A percentile compares a stretch with the other conserved stretches of the same genome.
Conservation (phyloP, 2,329 filamentous ascomycete species). For the Fusarium nanum region DNA sequence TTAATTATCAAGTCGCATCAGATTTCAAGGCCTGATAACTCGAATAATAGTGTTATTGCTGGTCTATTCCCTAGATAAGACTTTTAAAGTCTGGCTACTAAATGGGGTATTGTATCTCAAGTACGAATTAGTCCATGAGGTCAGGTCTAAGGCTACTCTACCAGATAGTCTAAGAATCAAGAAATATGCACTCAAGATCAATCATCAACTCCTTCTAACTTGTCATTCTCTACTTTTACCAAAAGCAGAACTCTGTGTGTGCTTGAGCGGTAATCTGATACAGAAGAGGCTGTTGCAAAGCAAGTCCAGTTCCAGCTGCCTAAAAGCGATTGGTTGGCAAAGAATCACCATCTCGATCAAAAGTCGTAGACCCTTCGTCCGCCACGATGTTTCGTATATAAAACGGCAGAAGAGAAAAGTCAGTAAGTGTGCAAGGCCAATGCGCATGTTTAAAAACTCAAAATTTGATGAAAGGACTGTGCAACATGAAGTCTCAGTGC, state of each 20-base stretch:
- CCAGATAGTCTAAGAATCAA: neutral
- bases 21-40: neutral
- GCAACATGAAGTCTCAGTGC: slow-evolving; percentile 9
- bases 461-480: slow-evolving; percentile 5
- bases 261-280: neutral
- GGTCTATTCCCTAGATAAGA: neutral
- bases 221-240: neutral
- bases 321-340: neutral
- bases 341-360: neutral
- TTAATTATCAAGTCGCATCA: neutral
- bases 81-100: neutral
- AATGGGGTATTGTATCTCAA: neutral
- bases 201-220: neutral
- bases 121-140: neutral
- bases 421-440: neutral
- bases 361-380: neutral
- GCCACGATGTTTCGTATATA: slow-evolving; percentile 15
- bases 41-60: neutral
- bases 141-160: neutral
- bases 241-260: neutral
- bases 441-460: neutral
- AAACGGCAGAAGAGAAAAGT: neutral
- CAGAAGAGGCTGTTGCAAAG: neutral
- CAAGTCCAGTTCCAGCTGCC: neutral
- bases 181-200: neutral